Evolutionary conservation across 1,139 yeast genomes (phyloP).

Genomic region (Candida smagusa): DNA sequence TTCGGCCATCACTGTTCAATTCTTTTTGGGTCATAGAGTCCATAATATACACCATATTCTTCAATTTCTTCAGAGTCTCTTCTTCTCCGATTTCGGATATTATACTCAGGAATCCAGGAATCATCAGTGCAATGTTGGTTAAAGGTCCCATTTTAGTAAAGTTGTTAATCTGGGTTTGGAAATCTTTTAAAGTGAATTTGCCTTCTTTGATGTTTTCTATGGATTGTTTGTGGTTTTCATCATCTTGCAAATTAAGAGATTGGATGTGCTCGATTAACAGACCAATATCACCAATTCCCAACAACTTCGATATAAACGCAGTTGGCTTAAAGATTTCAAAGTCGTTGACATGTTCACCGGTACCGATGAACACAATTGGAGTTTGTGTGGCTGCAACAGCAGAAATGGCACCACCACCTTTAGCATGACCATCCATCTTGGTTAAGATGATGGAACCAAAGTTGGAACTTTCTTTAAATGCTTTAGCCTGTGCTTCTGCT

Average conservation of each 20-base stretch:
- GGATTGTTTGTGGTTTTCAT: conserved; percentile 72
- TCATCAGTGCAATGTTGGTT: conserved; percentile 90
- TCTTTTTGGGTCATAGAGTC: conserved; percentile 96
- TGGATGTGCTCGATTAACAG: conserved; percentile 93
- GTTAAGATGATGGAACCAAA: conserved; percentile 95
- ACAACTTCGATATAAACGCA: conserved; percentile 80
- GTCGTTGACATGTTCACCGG: conserved; percentile 96
- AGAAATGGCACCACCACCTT: conserved; percentile 98
- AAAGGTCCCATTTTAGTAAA: conserved; percentile 96
- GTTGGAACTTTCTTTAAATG: conserved; percentile 88
- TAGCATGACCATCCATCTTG: conserved; percentile 98
- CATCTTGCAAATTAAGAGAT: conserved; percentile 74
- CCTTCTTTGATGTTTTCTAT: conserved; percentile 94
- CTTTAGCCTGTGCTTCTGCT: conserved; percentile 91
- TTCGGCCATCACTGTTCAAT: conserved; percentile 83
- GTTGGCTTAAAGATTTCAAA: conserved; percentile 89
- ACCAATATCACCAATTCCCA: conserved; percentile 95
- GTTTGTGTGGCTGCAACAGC: conserved; percentile 97
- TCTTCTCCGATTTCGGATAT: conserved; percentile 90
- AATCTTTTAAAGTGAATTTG: conserved; percentile 84
- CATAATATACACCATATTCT: conserved; percentile 87
- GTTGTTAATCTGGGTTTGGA: conserved; percentile 93
- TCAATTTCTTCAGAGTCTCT: conserved; percentile 77
- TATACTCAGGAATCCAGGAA: conserved; percentile 86
- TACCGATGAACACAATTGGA: conserved; percentile 96